Percentiles rank a stretch among this genome's conserved stretches.
These are phyloP conservation scores for Cladophialophora immunda DNA, from an alignment of 2,329 filamentous ascomycete species.

Conservation along the genomic window DNA sequence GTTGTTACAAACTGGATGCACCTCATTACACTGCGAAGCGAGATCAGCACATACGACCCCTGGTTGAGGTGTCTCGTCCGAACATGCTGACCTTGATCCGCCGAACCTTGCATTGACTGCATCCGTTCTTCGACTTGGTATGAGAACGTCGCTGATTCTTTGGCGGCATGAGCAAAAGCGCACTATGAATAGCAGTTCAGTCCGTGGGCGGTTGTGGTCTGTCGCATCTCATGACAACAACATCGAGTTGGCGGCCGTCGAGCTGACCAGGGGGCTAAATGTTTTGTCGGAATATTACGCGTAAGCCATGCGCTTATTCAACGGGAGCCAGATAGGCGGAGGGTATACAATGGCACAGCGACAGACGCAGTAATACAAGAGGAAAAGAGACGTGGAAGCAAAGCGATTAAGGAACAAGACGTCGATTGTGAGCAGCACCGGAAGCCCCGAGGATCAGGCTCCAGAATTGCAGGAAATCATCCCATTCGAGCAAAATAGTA, in stretches of 20 bases:
- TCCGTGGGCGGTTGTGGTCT: neutral
- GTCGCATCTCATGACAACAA: conserved; percentile 21
- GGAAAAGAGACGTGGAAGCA: neutral
- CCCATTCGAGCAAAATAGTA: conserved; percentile 4
- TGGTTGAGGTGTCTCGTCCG: neutral
- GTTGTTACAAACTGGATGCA: conserved; percentile 47
- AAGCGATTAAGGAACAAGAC: neutral
- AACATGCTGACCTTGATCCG: conserved; percentile 48
- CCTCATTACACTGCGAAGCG: conserved; percentile 48
- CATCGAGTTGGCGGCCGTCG: neutral
- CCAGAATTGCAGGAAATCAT: conserved; percentile 13
- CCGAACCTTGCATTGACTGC: conserved; percentile 50
- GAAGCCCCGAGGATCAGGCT: conserved; percentile 8
- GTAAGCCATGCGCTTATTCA: conserved; percentile 7
- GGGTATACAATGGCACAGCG: neutral
- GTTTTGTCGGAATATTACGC: neutral
- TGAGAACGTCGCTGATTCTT: conserved; percentile 44
- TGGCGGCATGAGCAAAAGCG: conserved; percentile 37
- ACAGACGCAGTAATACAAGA: neutral
- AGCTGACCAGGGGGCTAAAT: conserved; percentile 3
- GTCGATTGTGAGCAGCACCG: neutral
- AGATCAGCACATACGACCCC: neutral
- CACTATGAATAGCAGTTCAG: conserved; percentile 10
- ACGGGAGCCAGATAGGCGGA: neutral
- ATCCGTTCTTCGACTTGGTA: conserved; percentile 52